Evolutionary conservation across 1,139 yeast species (phyloP).

Genomic region (Taphrina betulina): DNA sequence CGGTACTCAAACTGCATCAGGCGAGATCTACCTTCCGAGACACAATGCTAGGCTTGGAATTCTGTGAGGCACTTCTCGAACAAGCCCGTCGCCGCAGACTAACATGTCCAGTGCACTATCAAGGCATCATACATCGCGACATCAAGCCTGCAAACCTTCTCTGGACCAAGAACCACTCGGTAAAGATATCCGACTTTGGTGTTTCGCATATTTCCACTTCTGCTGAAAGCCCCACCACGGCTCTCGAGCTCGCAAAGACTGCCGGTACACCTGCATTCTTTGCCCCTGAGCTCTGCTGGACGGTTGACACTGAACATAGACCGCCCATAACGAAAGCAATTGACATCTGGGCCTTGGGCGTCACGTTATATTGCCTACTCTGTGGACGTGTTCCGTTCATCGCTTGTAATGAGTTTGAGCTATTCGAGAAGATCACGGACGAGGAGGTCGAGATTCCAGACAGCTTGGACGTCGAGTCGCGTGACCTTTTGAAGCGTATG

Average conservation of each 20-base stretch:
- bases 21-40: conserved; percentile 75
- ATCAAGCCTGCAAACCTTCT: conserved; percentile 94
- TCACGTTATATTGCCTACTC: conserved; percentile 80
- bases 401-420: conserved; percentile 82
- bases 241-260: conserved; percentile 80
- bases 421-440: conserved; percentile 78
- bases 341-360: conserved; percentile 97
- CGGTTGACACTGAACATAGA: conserved; percentile 45
- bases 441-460: conserved; percentile 63
- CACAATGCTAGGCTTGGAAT: conserved; percentile 85
- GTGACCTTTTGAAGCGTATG: conserved; percentile 62
- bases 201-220: conserved; percentile 74
- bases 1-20: conserved; percentile 57
- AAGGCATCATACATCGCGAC: conserved; percentile 94
- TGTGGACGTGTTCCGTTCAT: conserved; percentile 89
- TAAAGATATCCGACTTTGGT: conserved; percentile 95
- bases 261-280: conserved; percentile 89
- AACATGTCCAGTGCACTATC: conserved; percentile 60
- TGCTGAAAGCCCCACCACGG: conserved; percentile 49
- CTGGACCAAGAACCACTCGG: conserved; percentile 67
- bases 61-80: conserved; percentile 46
- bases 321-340: conserved; percentile 68
- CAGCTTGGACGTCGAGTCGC: conserved; percentile 47
- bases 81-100: not conserved
- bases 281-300: conserved; percentile 71